A percentile compares a stretch with the other conserved stretches of the same genome.
Evolutionary conservation across 352 stramenopile species (phyloP).

Genomic region (Phytopythium litorale): DNA sequence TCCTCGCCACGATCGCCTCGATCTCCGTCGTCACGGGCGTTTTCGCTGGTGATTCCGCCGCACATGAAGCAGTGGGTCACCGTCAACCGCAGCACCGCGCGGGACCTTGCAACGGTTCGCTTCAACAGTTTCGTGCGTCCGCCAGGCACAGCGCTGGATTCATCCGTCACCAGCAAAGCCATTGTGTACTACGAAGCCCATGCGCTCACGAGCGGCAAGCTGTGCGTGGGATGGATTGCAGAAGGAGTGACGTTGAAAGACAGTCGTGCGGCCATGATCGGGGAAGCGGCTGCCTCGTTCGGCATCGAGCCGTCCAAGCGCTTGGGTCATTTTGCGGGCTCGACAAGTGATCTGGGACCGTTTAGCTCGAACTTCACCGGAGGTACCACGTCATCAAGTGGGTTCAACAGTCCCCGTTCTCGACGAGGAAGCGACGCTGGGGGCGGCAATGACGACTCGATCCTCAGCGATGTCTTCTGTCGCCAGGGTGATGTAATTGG

Average conservation of each 20-base stretch:
- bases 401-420: conserved; percentile 30
- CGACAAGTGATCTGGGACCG: conserved; percentile 10
- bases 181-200: conserved; percentile 57
- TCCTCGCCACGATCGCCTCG: conserved; percentile 38
- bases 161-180: neutral
- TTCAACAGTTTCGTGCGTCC: conserved; percentile 20
- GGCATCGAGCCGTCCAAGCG: conserved; percentile 42
- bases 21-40: conserved; percentile 28
- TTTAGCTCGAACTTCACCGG: conserved; percentile 13
- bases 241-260: conserved; percentile 7
- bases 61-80: conserved; percentile 54
- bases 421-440: conserved; percentile 18
- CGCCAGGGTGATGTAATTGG: conserved; percentile 53
- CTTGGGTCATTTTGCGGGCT: conserved; percentile 24
- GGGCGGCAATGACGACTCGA: conserved; percentile 4
- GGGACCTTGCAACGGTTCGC: conserved; percentile 36
- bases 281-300: conserved; percentile 33
- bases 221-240: conserved; percentile 52
- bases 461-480: conserved; percentile 44
- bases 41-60: conserved; percentile 21
- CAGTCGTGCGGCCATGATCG: conserved; percentile 26
- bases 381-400: conserved; percentile 6
- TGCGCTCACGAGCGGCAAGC: conserved; percentile 39
- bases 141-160: neutral
- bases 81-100: conserved; percentile 37